Percentiles rank a stretch among this genome's conserved stretches.
These are phyloP conservation scores for Lantana camara DNA, from an alignment of 257 asterid species.

Conservation along the genomic window DNA sequence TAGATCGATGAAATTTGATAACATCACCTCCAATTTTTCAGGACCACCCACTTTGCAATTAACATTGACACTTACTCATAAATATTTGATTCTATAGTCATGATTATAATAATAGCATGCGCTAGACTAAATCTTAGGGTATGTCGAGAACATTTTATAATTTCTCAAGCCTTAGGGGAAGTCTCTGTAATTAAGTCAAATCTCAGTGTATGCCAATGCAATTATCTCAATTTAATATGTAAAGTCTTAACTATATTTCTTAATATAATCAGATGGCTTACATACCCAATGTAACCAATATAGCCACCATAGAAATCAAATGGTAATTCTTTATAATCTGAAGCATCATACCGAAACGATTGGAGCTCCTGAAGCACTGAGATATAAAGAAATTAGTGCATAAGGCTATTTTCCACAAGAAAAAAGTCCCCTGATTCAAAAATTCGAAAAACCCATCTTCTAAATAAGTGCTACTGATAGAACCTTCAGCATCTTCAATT, in stretches of 20 bases:
- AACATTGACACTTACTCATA: too few species aligned
- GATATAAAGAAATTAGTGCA: not conserved
- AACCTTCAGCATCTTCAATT: conserved; percentile 71
- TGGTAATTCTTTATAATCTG: conserved; percentile 89
- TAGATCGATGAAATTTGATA: too few species aligned
- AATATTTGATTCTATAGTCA: too few species aligned
- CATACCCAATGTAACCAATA: conserved; percentile 95
- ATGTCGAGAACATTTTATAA: too few species aligned
- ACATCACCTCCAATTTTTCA: too few species aligned
- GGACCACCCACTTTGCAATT: too few species aligned
- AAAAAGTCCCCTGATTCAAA: conserved; percentile 60
- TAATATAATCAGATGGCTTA: not conserved
- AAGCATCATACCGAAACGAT: conserved; percentile 68
- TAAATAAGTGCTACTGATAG: conserved; percentile 38
- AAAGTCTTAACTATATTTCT: not conserved
- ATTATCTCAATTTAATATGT: too few species aligned
- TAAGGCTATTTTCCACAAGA: not conserved
- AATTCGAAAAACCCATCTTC: conserved; percentile 79
- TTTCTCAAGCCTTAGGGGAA: too few species aligned
- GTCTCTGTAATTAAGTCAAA: too few species aligned
- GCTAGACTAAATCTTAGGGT: too few species aligned
- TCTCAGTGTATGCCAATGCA: too few species aligned
- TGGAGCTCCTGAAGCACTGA: conserved; percentile 72
- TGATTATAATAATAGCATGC: too few species aligned
- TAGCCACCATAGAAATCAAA: conserved; percentile 93